Evolutionary conservation across 371 early-diverging fungal species (phyloP).

Genomic region (Funneliformis caledonium): DNA sequence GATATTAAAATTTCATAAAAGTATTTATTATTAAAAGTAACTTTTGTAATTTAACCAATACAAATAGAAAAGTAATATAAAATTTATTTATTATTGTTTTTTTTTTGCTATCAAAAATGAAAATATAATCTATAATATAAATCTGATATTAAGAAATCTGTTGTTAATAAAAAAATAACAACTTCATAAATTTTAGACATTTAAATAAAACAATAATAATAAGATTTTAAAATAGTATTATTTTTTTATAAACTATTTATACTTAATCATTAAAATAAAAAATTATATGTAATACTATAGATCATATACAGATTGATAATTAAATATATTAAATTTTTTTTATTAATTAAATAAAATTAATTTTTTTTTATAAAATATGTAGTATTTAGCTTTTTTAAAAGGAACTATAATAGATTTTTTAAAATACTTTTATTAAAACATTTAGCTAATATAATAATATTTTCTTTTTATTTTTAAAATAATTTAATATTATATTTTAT

Average conservation of each 20-base stretch:
- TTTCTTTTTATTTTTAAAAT: no score
- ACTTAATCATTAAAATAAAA: not conserved
- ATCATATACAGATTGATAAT: not conserved
- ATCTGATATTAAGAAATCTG: not conserved
- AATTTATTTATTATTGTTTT: not conserved
- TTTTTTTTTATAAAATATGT: no score
- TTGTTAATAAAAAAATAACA: not conserved
- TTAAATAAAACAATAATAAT: not conserved
- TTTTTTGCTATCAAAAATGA: not conserved
- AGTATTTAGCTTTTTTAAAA: no score
- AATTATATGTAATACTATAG: not conserved
- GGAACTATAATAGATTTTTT: no score
- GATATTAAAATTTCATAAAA: not conserved
- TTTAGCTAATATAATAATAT: no score
- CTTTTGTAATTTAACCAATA: not conserved
- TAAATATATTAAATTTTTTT: not conserved
- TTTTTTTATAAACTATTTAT: not conserved
- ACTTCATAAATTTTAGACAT: not conserved
- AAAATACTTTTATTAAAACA: no score
- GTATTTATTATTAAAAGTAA: not conserved
- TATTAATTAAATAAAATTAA: no score
- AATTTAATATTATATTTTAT: no score
- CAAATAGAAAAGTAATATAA: not conserved
- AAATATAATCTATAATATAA: not conserved
- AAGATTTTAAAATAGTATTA: not conserved